Conservation (phyloP, 805 yeast species). For the Kazachstania taianensis region DNA sequence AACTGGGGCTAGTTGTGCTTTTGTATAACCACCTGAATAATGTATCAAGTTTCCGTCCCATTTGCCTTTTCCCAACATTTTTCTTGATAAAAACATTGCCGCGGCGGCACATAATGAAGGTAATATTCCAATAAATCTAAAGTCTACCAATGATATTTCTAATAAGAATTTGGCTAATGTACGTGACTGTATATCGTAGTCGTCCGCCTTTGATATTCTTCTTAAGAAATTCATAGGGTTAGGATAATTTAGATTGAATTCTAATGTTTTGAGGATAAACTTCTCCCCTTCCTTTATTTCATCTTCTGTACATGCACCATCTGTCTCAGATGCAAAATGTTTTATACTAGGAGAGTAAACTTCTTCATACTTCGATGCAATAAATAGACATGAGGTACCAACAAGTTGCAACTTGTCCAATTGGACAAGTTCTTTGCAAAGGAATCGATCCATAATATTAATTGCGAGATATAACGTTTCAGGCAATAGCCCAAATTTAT, state of each 20-base stretch:
- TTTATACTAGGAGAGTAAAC: constrained; percentile 81
- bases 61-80: constrained; percentile 56
- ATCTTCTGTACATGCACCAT: constrained; percentile 71
- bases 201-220: constrained; percentile 88
- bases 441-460: constrained; percentile 79
- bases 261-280: constrained; percentile 60
- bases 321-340: constrained; percentile 79
- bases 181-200: constrained; percentile 81
- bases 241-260: constrained; percentile 75
- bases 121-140: constrained; percentile 61
- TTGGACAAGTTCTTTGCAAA: constrained; percentile 67
- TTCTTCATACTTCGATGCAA: constrained; percentile 91
- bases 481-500: constrained; percentile 72
- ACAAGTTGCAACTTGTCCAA: constrained; percentile 73
- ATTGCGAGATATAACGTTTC: constrained; percentile 80
- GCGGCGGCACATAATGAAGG: constrained; percentile 86
- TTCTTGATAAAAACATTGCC: constrained; percentile 77
- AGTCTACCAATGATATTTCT: constrained; percentile 73
- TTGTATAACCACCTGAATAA: constrained; percentile 83
- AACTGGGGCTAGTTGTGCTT: constrained; percentile 60
- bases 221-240: constrained; percentile 89
- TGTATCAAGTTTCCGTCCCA: constrained; percentile 86
- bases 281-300: constrained; percentile 82
- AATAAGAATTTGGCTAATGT: constrained; percentile 81
- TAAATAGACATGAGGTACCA: constrained; percentile 78